Base-by-base conservation (phyloP, 371 early-diverging fungal species). In the Sporodiniella umbellata region DNA sequence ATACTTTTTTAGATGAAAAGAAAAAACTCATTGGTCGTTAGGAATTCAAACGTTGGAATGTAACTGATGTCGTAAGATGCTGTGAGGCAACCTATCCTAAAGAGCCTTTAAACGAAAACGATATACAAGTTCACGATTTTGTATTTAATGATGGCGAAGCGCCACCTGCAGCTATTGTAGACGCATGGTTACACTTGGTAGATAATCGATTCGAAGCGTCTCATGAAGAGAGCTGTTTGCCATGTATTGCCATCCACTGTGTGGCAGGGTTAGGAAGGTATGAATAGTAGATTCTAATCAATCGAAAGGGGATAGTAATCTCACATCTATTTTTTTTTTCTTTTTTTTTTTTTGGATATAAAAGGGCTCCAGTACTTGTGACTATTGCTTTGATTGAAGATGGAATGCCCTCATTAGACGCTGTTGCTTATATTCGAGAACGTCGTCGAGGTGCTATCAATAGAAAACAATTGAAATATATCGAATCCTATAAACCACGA, bases 11-110 rank as follows among this genome's bases (percentile, higher is more conserved):
- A 21, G 26, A 48, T 48, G 14, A 15, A 6, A 21, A 14, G 21
- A 42, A 25, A 24, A 48, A 10, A 35, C 24, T 17, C 33, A 35
- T 35, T 19, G n/a, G n/a, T n/a, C n/a, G n/a, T n/a, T 35, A 62
- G 62, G 57, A 62, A 56, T 74, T 74, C 40, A 63, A 70, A 45
- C 64, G 80, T 42, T 81, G 88, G 60, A 72, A 83, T 53, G 94
- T 93, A 22, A 88, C 87, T 6, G 94, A 94, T 50, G 90, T 95
- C 10, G 94, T 94, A 7, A 81, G 94, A 28, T 93, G 90, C 17
- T 94, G 95, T 72, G 92, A 95, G 60, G 92, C 95, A 15, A 94
- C 95, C 8, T 96, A 96, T 62, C 70, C 84, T 22, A 76, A 74
- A 38, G 83, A 77, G 19, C 77, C 77, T 3, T 64, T 93, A 19